Evolutionary conservation across 2,329 filamentous ascomycete genomes (phyloP).

Genomic region (Stylonectria norvegica): DNA sequence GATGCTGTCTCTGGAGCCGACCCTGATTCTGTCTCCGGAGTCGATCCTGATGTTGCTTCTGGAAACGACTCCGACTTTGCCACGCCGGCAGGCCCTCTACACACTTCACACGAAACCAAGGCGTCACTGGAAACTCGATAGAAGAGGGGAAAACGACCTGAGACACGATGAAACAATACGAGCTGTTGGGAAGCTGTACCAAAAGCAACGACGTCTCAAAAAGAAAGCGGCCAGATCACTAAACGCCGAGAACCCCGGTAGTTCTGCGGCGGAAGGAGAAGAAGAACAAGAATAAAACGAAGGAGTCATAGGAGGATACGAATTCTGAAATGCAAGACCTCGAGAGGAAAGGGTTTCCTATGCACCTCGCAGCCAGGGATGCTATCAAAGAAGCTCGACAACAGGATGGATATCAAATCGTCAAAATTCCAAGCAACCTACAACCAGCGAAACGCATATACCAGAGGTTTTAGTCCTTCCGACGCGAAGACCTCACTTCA

Average conservation of each 20-base stretch:
- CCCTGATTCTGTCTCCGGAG: too few species aligned
- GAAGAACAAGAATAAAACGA: too few species aligned
- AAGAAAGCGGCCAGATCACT: too few species aligned
- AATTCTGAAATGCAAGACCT: too few species aligned
- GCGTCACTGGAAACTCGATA: background rate
- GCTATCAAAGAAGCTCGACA: slow-evolving; percentile 1
- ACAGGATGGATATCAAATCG: slow-evolving; percentile 1
- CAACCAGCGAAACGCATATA: background rate
- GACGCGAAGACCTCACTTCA: slow-evolving; percentile 1
- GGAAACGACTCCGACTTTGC: too few species aligned
- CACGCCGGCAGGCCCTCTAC: too few species aligned
- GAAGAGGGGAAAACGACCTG: background rate
- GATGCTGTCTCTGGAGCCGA: too few species aligned
- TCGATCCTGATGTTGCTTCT: too few species aligned
- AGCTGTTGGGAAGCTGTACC: background rate
- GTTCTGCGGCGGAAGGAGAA: too few species aligned
- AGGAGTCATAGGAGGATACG: too few species aligned
- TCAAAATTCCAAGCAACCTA: background rate
- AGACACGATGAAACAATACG: slow-evolving; percentile 1
- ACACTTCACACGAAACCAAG: background rate
- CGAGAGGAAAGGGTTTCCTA: slow-evolving; percentile 1
- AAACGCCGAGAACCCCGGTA: too few species aligned
- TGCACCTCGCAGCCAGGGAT: slow-evolving; percentile 1
- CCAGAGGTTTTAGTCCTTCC: background rate
- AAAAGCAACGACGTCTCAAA: too few species aligned